phyloP scores from a whole-genome alignment of 352 stramenopile genomes.

The Phytophthora pinifolia region DNA sequence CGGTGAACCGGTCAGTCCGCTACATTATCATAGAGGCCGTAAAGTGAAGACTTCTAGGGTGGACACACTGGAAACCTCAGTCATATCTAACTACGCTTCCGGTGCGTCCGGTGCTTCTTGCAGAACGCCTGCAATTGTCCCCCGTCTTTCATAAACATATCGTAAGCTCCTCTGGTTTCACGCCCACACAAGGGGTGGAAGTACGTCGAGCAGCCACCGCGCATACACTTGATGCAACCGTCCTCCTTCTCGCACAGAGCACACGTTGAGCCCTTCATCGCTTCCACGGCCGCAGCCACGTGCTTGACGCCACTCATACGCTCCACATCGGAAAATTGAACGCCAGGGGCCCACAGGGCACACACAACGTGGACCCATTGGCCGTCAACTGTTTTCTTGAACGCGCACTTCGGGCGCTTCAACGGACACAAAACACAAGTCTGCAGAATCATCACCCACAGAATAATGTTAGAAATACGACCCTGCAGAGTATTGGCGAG shows the following conservation, averaged over 20 bases:
- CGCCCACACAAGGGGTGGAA: slow-evolving; percentile 87
- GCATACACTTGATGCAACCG: slow-evolving; percentile 88
- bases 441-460: slow-evolving; percentile 32
- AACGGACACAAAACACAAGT: slow-evolving; percentile 78
- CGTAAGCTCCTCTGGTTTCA: slow-evolving; percentile 74
- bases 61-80: slow-evolving; percentile 25
- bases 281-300: slow-evolving; percentile 61
- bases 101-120: slow-evolving; percentile 67
- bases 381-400: slow-evolving; percentile 81
- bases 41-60: slow-evolving; percentile 35
- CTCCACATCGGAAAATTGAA: slow-evolving; percentile 86
- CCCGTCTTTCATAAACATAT: slow-evolving; percentile 92
- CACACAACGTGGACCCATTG: slow-evolving; percentile 88
- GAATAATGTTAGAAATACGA: slow-evolving; percentile 1
- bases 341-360: slow-evolving; percentile 81
- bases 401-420: slow-evolving; percentile 63
- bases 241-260: slow-evolving; percentile 62
- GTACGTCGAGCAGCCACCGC: slow-evolving; percentile 56
- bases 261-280: slow-evolving; percentile 65
- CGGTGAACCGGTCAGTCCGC: slow-evolving; percentile 25
- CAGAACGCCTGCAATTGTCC: slow-evolving; percentile 84
- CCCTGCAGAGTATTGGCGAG: not conserved
- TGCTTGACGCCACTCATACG: slow-evolving; percentile 82
- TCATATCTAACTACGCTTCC: slow-evolving; percentile 42
- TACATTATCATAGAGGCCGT: slow-evolving; percentile 39